Conservation (phyloP, 2,329 filamentous ascomycete genomes). For the Periconia sp. region DNA sequence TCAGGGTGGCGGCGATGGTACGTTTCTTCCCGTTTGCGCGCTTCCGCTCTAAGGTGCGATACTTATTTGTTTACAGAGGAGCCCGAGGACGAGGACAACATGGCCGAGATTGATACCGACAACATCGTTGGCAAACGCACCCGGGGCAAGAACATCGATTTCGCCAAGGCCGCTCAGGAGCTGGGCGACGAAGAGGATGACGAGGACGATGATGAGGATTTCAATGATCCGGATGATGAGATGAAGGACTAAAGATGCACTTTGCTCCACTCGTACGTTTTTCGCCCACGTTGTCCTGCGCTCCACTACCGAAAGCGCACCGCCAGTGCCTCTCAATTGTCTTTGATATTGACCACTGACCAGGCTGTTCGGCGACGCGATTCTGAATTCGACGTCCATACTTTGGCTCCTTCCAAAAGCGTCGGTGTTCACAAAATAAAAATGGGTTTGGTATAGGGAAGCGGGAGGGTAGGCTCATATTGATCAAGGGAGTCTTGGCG, state of each 20-base stretch:
- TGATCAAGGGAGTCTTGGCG: constrained; percentile 36
- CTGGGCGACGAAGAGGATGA: constrained; percentile 76
- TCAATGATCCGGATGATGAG: constrained; percentile 69
- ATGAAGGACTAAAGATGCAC: constrained; percentile 67
- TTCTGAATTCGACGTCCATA: constrained; percentile 24
- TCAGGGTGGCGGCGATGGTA: constrained; percentile 47
- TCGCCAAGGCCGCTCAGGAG: constrained; percentile 85
- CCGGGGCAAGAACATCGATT: constrained; percentile 91
- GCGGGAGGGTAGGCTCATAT: constrained; percentile 25
- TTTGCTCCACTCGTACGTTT: constrained; percentile 27
- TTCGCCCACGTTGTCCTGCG: too few species aligned
- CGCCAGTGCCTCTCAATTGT: background rate
- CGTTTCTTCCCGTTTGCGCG: constrained; percentile 19
- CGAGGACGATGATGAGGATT: constrained; percentile 75
- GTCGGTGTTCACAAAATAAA: constrained; percentile 26
- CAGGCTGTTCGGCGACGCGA: constrained; percentile 26
- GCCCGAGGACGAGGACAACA: constrained; percentile 74
- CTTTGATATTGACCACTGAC: constrained; percentile 3
- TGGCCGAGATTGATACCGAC: constrained; percentile 87
- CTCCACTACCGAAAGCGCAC: too few species aligned
- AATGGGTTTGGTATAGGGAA: constrained; percentile 29
- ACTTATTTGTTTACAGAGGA: constrained; percentile 55
- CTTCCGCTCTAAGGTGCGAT: constrained; percentile 1
- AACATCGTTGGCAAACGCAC: constrained; percentile 90
- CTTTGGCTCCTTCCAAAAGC: constrained; percentile 12